Evolutionary conservation across 208 protist genomes (phyloP).

Genomic region (Crithidia thermophila): DNA sequence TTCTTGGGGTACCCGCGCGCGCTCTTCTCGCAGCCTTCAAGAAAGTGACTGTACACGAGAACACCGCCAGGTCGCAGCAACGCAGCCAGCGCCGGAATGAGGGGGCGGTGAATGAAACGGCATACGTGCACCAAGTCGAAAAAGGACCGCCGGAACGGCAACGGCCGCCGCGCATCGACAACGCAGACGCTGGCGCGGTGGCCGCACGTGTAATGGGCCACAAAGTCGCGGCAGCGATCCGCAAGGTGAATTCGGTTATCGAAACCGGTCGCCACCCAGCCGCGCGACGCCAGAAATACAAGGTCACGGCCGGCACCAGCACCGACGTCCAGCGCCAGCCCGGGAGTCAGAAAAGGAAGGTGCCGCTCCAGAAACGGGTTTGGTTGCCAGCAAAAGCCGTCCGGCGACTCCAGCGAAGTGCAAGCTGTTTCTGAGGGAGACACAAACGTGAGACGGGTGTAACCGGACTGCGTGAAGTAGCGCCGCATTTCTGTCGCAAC

Average conservation of each 20-base stretch:
- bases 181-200: conserved; percentile 13
- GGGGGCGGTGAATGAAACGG: conserved; percentile 49
- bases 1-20: conserved; percentile 39
- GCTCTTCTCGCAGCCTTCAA: conserved; percentile 49
- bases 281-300: conserved; percentile 40
- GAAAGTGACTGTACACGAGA: conserved; percentile 59
- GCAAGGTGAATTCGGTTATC: conserved; percentile 45
- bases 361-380: conserved; percentile 39
- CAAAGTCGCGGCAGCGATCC: conserved; percentile 17
- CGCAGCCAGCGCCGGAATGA: conserved; percentile 21
- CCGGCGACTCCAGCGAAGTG: neutral
- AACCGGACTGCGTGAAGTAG: conserved; percentile 8
- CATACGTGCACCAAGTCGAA: conserved; percentile 55
- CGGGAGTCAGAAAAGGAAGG: conserved; percentile 15
- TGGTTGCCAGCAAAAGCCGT: conserved; percentile 34
- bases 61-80: conserved; percentile 34
- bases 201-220: neutral
- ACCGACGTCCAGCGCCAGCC: conserved; percentile 43
- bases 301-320: conserved; percentile 49
- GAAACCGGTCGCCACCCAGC: conserved; percentile 52
- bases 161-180: conserved; percentile 11
- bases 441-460: neutral
- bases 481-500: neutral
- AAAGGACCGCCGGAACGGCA: conserved; percentile 23
- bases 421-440: conserved; percentile 5